Conservation (phyloP, 2,329 filamentous ascomycete genomes). For the Ophiosphaerella narmari region DNA sequence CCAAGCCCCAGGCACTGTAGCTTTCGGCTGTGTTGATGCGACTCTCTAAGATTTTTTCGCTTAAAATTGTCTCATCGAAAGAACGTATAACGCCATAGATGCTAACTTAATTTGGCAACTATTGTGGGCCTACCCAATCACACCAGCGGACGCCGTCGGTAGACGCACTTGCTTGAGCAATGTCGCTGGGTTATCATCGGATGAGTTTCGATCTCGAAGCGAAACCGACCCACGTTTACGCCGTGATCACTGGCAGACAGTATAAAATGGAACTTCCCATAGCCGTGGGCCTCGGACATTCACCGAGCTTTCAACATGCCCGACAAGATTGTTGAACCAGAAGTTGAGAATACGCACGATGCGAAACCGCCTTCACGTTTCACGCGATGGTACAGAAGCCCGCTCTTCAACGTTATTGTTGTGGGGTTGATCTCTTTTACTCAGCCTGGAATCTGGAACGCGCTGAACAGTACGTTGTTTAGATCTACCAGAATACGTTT, state of each 20-base stretch:
- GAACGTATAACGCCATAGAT: slow-evolving; percentile 11
- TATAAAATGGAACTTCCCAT: no score
- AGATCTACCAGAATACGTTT: background rate
- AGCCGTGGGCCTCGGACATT: no score
- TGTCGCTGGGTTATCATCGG: background rate
- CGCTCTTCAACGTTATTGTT: slow-evolving; percentile 54
- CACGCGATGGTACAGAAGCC: slow-evolving; percentile 48
- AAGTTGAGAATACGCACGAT: slow-evolving; percentile 10
- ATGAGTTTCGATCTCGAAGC: no score
- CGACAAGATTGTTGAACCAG: slow-evolving; percentile 18
- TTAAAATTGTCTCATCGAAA: slow-evolving; percentile 13
- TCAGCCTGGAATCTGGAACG: slow-evolving; percentile 56
- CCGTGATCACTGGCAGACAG: no score
- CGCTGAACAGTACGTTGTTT: slow-evolving; percentile 47
- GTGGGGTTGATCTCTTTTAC: slow-evolving; percentile 53
- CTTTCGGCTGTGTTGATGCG: background rate
- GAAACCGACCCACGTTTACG: no score
- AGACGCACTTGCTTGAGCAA: background rate
- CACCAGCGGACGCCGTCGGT: background rate
- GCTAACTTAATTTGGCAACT: slow-evolving; percentile 3
- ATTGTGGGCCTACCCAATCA: slow-evolving; percentile 3
- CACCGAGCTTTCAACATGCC: slow-evolving; percentile 8
- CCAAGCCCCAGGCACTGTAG: background rate
- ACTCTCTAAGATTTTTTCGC: background rate
- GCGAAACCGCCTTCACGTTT: slow-evolving; percentile 23